Evolutionary conservation across 768 basidiomycete species (phyloP), one percentile per base, ranked within the genome.

Genomic region (Collybia sp.): DNA sequence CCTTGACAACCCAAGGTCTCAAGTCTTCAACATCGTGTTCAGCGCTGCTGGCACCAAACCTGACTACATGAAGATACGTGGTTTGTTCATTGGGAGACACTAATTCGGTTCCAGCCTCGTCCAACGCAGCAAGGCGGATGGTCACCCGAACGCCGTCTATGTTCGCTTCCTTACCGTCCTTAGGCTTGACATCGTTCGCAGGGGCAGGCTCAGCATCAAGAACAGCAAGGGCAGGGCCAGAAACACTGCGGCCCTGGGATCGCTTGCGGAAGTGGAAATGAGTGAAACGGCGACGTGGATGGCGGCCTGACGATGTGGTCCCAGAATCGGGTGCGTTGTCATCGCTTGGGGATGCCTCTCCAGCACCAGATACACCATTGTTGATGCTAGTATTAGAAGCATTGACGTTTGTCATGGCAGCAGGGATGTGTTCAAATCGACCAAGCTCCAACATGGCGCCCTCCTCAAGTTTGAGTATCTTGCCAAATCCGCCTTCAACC

Each of bases 1-100:
- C 93, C 59, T 85, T 89, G 60, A 95, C 89, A 15, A 93, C 83
- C 92, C 92, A 97, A 2, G 89, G 81, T 33, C 88, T 70, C 10
- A 71, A 69, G 54, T 91, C 84, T 32, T 82, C 80, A n/a, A 58
- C 63, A 16, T 62, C 63, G 25, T 58, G 61, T 15, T 62, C 66
- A 17, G 67, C 71, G 18, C 72, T 64, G 33, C 67, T 62, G 8
- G 67, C 47, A 0, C 85, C 86, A 49, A 88, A 72, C 13, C 89
- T 76, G 12, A 90, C 80, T 49, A 97, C 77, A 46, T 93, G 87
- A 38, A 96, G 71, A 61, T 93, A 94, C 0, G 93, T 95, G 30
- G 81, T 76, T 62, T 97, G 93, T 49, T 93, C 88, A 57, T 97
- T 97, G 3, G 76, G 73, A 3, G 79, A 76, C 4, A 76, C 64